Base-by-base conservation (phyloP, 306 rosid genomes). In the Lathyrus oleraceus region DNA sequence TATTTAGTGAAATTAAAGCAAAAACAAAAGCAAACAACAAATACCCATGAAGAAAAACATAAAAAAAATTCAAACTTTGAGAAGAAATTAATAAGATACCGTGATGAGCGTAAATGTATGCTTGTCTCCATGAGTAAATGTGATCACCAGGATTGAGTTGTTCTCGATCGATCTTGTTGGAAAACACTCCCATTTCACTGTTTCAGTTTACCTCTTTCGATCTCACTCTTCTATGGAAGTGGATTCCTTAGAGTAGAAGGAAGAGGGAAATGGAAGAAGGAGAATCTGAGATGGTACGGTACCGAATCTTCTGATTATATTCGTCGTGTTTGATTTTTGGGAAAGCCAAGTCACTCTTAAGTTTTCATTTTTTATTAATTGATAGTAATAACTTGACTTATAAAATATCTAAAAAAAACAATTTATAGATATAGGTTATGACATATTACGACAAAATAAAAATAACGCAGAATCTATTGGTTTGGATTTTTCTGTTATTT, bases 121-220 rank as follows among this genome's bases (percentile, higher is more conserved):
- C 89, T 57, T 60, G 75, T 61, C 91, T 84, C 98, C 98, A 92
- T 1, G 98, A 88, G 74, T 92, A 89, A 61, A 92, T 88, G 74
- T 92, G 98, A 77, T 92, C 91, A 10, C 91, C 96, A 27, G 90
- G 84, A 23, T 79, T 88, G 75, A 92, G 76, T 44, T 79, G 49
- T 52, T 86, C 84, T 66, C 79, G 72, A n/a, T 82, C 71, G 66
- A 88, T 86, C 92, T 81, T 86, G 59, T 88, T 92, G 2, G 91
- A 89, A 14, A 87, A 62, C 65, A 92, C 59, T 39, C 98, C 96
- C 96, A 92, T 79, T 67, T 17, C 3, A 14, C 8, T 14, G 2
- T 44, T 44, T 14, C 51, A 44, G 3, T n/a, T 44, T 47, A 16
- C 9, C n/a, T 17, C 25, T 12, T 47, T 27, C 32, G 47, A 61